Evolutionary conservation across 192 early-diverging fungal species (phyloP), one percentile per base, ranked within the genome.

Genomic region (Podila verticillata): DNA sequence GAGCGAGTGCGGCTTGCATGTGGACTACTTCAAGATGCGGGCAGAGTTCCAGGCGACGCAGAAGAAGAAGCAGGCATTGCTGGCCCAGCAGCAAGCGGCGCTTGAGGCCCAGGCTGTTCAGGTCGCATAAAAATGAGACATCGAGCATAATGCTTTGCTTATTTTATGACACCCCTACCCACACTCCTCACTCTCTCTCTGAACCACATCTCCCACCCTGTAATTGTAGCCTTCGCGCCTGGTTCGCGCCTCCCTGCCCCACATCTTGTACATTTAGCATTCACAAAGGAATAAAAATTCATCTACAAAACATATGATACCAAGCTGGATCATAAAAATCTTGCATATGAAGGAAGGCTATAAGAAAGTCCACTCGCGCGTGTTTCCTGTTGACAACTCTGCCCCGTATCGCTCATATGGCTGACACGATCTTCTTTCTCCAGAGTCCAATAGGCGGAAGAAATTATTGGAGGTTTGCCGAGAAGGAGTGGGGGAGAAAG

Each of bases 1-100:
- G 87, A 91, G 93, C 3, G 97, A 98, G 84, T 98, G 97, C 75
- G 97, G 97, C 0, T 75, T 98, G 44, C 97, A 98, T 86, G 96
- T 97, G 84, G 95, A 98, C 77, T 98, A 97, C 82, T 95, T 97
- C 83, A 92, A 94, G 84, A 95, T 97, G 94, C 85, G 94, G 31
- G 86, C 92, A 7, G 89, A 87, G 34, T 96, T 91, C 81, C 71
- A 93, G 65, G 93, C 92, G 0, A 87, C 92, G 26, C 89, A 89
- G 81, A 93, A 95, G 86, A 89, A 91, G 86, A 85, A 87, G 78
- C 89, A 92, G 44, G 80, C 68, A 0, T 57, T 54, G 51, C 22
- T 54, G 0, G 51, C 51, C 24, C 19, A 12, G 49, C 51, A 54
- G 51, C 51, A 54, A 17, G 20, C 20, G 4, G 19, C 17, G 7